These are phyloP conservation scores for Isabelozyma pseudorhagii DNA, from an alignment of 805 yeast species.

Conservation along the genomic window DNA sequence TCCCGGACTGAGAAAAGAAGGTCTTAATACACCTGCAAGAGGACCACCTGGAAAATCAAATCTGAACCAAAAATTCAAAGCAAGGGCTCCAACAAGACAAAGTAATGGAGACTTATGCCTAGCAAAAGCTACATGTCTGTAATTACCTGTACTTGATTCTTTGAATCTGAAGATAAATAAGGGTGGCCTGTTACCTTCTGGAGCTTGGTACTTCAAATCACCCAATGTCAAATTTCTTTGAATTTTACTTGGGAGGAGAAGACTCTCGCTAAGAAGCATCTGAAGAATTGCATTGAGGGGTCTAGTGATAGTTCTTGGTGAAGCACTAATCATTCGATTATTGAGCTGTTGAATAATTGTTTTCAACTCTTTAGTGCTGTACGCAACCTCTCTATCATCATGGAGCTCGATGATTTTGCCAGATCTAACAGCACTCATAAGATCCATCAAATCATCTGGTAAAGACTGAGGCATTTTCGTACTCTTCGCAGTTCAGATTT, in stretches of 20 bases:
- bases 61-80: constrained; percentile 1
- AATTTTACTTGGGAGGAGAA: not conserved
- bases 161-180: not conserved
- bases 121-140: not conserved
- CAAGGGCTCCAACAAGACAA: constrained; percentile 2
- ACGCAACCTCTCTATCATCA: too few relatives aligned
- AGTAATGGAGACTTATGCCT: not conserved
- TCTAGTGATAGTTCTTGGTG: not conserved
- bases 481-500: too few relatives aligned
- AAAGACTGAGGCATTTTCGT: too few relatives aligned
- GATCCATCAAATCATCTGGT: too few relatives aligned
- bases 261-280: constrained; percentile 1
- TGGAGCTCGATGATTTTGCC: too few relatives aligned
- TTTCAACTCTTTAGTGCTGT: not conserved
- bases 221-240: not conserved
- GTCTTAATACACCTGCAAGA: constrained; percentile 9
- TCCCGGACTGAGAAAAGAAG: constrained; percentile 5
- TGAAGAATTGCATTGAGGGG: constrained; percentile 1
- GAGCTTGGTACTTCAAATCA: not conserved
- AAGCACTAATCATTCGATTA: not conserved
- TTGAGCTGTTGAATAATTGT: not conserved
- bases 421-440: too few relatives aligned
- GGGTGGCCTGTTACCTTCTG: not conserved
- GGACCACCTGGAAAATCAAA: constrained; percentile 1
- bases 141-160: not conserved